Percentiles rank a stretch among this genome's conserved stretches.
Evolutionary conservation across 108 stramenopile species (phyloP).

Genomic region (Skeletonema tropicum): DNA sequence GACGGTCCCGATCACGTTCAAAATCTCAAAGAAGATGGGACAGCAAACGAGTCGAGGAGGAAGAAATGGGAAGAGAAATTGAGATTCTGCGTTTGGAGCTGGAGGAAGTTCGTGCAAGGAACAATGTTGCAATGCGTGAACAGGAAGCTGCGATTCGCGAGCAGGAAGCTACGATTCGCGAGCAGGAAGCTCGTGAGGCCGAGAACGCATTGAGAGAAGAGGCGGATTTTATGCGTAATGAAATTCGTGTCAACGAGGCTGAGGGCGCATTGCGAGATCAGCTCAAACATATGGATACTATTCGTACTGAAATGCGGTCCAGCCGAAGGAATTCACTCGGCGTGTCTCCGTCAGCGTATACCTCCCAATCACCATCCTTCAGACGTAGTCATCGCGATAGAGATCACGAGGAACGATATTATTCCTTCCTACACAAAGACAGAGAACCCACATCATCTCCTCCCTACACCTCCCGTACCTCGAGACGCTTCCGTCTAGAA

Average conservation of each 20-base stretch:
- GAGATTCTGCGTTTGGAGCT: conserved; percentile 14
- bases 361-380: no score
- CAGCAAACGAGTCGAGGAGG: conserved; percentile 5
- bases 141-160: background rate
- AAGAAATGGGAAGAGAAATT: conserved; percentile 14
- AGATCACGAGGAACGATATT: background rate
- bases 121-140: background rate
- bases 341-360: background rate
- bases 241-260: background rate
- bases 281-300: no score
- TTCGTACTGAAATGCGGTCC: no score
- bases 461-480: background rate
- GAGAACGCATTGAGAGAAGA: background rate
- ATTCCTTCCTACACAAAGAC: background rate
- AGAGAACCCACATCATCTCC: background rate
- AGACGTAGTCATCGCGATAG: background rate
- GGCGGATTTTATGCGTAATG: background rate
- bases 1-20: conserved; percentile 2
- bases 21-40: conserved; percentile 16
- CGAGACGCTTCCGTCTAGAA: background rate
- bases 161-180: background rate
- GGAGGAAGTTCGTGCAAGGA: conserved; percentile 3
- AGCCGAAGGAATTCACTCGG: no score
- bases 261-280: no score
- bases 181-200: conserved; percentile 1